A percentile compares a stretch with the other conserved stretches of the same genome.
Evolutionary conservation across 257 asterid genomes (phyloP).

Genomic region (Euphrasia confusa): DNA sequence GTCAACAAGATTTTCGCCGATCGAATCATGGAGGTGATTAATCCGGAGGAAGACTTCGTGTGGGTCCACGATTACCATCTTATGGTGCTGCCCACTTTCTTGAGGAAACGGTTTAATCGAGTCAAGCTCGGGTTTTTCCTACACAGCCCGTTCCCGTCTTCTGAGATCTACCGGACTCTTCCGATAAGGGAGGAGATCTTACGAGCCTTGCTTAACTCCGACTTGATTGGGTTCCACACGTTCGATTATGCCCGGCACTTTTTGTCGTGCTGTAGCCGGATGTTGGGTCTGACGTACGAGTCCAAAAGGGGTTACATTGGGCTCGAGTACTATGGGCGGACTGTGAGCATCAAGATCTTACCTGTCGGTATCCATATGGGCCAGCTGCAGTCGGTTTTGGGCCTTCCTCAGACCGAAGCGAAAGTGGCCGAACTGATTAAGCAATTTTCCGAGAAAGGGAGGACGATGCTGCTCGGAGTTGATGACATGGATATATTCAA

Average conservation of each 20-base stretch:
- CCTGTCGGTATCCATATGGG: slow-evolving; percentile 94
- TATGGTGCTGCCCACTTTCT: slow-evolving; percentile 81
- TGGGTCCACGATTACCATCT: slow-evolving; percentile 89
- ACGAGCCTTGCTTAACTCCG: slow-evolving; percentile 68
- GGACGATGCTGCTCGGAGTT: slow-evolving; percentile 73
- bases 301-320: slow-evolving; percentile 90
- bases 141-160: slow-evolving; percentile 83
- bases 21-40: slow-evolving; percentile 86
- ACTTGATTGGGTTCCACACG: slow-evolving; percentile 83
- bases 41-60: slow-evolving; percentile 82
- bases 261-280: slow-evolving; percentile 84
- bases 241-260: slow-evolving; percentile 88
- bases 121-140: slow-evolving; percentile 85
- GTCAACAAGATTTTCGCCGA: slow-evolving; percentile 88
- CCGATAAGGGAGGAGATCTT: slow-evolving; percentile 77
- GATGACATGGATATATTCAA: slow-evolving; percentile 92
- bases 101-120: slow-evolving; percentile 81
- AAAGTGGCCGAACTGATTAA: slow-evolving; percentile 59
- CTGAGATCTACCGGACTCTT: slow-evolving; percentile 75
- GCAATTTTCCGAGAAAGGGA: slow-evolving; percentile 50
- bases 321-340: slow-evolving; percentile 83
- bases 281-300: slow-evolving; percentile 78
- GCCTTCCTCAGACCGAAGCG: slow-evolving; percentile 53
- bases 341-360: slow-evolving; percentile 83
- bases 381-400: slow-evolving; percentile 71